Evolutionary conservation across 768 basidiomycete species (phyloP), one percentile per base, ranked within the genome.

Genomic region (Suillus tomentosus): DNA sequence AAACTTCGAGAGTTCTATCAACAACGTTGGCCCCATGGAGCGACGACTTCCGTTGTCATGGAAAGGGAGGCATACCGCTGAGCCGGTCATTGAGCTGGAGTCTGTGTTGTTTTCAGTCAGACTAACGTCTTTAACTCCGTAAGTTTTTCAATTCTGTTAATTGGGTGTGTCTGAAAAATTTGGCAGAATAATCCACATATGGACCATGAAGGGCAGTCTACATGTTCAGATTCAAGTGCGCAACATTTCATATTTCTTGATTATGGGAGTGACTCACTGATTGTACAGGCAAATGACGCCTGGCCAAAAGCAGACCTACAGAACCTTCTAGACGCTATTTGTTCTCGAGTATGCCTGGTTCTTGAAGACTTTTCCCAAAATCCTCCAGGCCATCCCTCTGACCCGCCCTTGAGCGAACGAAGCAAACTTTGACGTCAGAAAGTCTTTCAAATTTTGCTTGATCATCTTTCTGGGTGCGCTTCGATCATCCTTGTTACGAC

Each of bases 221-320:
- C 57, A 58, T 13, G 57, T 58, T 15, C 57, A 58, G 11, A 42
- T 58, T 31, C 57, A 58, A 31, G 57, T 58, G 27, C 24, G 57
- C 27, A 11, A 31, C 27, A 10, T 27, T 42, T 42, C 11, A 27
- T 42, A 19, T 27, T 31, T 57, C 15, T 40, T 42, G 17, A 3
- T 27, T 17, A 6, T 17, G 24, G 11, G 17, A 13, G 24, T n/a
- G 17, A 40, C 40, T 58, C 10, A 58, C 6, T 11, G 24, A 43
- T 19, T 3, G 15, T 42, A 27, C 27, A 58, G 57, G 57, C 57
- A 58, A 58, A 42, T 31, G 57, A 58, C 9, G 57, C 24, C 24
- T 58, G 57, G 57, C 40, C 24, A 27, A 17, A 31, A 27, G 57
- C 17, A 58, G 57, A 58, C 14, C 11, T 58, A 4, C 57, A 58